Base-by-base conservation (phyloP, 2,329 filamentous ascomycete species). In the Aspergillus viridinutans region DNA sequence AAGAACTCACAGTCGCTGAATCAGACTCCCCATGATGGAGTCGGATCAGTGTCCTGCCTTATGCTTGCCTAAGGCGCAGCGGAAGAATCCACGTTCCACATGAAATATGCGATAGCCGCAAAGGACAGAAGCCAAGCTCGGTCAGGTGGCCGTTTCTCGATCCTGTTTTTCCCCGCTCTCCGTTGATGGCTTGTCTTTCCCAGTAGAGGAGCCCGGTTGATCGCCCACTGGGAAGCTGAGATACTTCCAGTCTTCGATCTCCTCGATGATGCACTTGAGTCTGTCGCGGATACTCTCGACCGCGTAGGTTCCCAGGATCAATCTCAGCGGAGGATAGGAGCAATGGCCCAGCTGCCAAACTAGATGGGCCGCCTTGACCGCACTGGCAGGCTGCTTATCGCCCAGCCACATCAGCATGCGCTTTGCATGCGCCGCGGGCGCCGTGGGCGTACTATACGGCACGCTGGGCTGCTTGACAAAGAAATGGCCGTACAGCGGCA, bases 311-410 rank as follows among this genome's bases (percentile, higher is more conserved):
- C 94, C 94, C 25, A 97, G 75, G n/a, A 97, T 78, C 57, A 99
- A 76, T 35, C 94, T 80, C 61, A 97, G 73, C 0, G 94, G 94
- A 51, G 94, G 94, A 71, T 92, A 97, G n/a, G 86, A 88, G 76
- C 93, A 97, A 78, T 97, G 94, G 0, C 88, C 94, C 47, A 97
- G 77, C 78, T 97, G 87, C 94, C 94, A 97, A 6, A 96, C 88
- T 56, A 97, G 78, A 78, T 97, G 92, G 2, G 92, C 92, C 58
- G 92, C 93, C 75, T 95, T 96, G 54, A 96, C 88, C 0, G 91
- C 91, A 72, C 90, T 96, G 12, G 92, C 94, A 4, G 93, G 93
- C 74, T 97, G 93, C 60, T 90, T 85, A 69, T 97, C 91, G 17
- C 90, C 90, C 21, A 97, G 80, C 94, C 94, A 97, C 73, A 96